phyloP scores from a whole-genome alignment of 352 stramenopile species.

The Saprolegnia parasitica region DNA sequence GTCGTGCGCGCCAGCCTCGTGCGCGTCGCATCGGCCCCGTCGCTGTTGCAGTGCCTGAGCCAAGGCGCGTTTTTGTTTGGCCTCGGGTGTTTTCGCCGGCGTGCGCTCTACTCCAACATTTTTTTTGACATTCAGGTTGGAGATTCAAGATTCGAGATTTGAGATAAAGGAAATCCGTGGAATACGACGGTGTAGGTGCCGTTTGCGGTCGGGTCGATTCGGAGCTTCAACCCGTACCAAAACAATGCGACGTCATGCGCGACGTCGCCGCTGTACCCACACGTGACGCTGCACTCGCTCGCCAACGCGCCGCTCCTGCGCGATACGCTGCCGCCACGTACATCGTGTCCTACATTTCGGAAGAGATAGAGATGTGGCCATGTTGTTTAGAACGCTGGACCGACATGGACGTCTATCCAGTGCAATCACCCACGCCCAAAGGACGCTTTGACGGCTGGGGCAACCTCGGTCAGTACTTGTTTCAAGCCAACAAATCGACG shows the following conservation, averaged over 20 bases:
- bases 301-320: conserved; percentile 47
- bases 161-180: too few species aligned
- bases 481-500: conserved; percentile 13
- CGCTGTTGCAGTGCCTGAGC: conserved; percentile 58
- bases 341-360: neutral
- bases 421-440: neutral
- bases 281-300: conserved; percentile 59
- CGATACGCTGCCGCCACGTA: conserved; percentile 46
- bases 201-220: conserved; percentile 68
- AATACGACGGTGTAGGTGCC: conserved; percentile 33
- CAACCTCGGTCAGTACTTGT: neutral
- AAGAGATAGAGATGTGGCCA: neutral
- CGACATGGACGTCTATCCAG: conserved; percentile 2
- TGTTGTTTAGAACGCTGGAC: conserved; percentile 3
- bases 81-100: conserved; percentile 57
- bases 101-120: conserved; percentile 69
- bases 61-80: conserved; percentile 71
- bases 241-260: conserved; percentile 38
- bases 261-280: conserved; percentile 62
- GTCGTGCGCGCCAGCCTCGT: conserved; percentile 14
- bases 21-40: neutral
- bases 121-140: conserved; percentile 69
- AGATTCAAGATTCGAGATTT: neutral
- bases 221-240: conserved; percentile 78
- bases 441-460: neutral